A percentile compares a stretch with the other conserved stretches of the same genome.
Evolutionary conservation across 768 basidiomycete genomes (phyloP).

Genomic region (Suillus luteus): DNA sequence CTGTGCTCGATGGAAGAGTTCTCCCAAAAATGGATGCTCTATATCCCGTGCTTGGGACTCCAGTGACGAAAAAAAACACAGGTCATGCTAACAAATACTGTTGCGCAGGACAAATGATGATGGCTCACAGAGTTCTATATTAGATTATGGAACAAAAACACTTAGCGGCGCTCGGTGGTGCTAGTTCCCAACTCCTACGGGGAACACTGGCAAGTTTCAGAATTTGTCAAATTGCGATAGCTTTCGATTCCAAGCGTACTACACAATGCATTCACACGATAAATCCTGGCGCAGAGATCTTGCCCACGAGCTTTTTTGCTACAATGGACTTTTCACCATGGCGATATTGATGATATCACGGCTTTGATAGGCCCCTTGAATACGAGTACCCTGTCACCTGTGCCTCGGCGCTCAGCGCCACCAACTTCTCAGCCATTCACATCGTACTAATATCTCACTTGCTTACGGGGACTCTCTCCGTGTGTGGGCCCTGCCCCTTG

Average conservation of each 20-base stretch:
- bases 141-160: too few relatives aligned
- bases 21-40: not conserved
- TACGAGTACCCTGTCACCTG: not conserved
- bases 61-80: not conserved
- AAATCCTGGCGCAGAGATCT: not conserved
- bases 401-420: not conserved
- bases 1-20: not conserved
- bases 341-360: not conserved
- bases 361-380: not conserved
- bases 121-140: not conserved
- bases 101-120: not conserved
- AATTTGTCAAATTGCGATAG: not conserved
- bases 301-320: not conserved
- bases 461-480: not conserved
- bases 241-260: not conserved
- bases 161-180: too few relatives aligned
- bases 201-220: too few relatives aligned
- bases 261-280: not conserved
- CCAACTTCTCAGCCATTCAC: not conserved
- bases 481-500: not conserved
- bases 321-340: not conserved
- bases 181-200: too few relatives aligned
- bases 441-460: not conserved
- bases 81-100: not conserved
- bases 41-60: not conserved